Percentiles rank a stretch among this genome's conserved stretches.
Conservation (phyloP, 768 basidiomycete species). For the Termitomyces sp. region DNA sequence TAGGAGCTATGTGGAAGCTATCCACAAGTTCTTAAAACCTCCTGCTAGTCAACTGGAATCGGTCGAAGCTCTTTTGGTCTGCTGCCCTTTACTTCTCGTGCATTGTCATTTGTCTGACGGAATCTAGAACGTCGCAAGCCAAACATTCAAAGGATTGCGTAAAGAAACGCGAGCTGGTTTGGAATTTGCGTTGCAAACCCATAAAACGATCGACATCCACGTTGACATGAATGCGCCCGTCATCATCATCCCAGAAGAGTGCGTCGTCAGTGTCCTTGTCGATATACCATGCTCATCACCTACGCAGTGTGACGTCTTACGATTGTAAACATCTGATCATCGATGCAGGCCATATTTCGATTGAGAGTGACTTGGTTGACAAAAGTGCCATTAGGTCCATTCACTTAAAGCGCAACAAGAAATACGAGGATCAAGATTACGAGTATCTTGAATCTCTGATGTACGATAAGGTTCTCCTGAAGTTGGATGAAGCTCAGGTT, state of each 20-base stretch:
- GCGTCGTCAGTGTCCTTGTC: constrained; percentile 14
- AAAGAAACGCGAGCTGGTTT: constrained; percentile 93
- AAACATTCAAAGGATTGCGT: constrained; percentile 88
- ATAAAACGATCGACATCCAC: constrained; percentile 95
- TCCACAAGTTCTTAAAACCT: constrained; percentile 89
- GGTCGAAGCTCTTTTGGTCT: constrained; percentile 84
- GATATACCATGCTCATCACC: constrained; percentile 1
- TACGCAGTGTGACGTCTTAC: constrained; percentile 63
- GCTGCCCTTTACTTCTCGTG: constrained; percentile 17
- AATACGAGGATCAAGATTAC: constrained; percentile 88
- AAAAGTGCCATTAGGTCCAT: constrained; percentile 77
- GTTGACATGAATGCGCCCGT: constrained; percentile 96
- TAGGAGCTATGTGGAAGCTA: constrained; percentile 87
- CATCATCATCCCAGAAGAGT: constrained; percentile 97
- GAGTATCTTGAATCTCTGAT: constrained; percentile 82
- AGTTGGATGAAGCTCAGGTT: constrained; percentile 88
- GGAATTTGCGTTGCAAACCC: constrained; percentile 88
- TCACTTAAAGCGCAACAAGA: constrained; percentile 76
- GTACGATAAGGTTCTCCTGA: constrained; percentile 89
- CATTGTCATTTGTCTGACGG: background rate
- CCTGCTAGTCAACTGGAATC: constrained; percentile 94
- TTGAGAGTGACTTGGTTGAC: constrained; percentile 86
- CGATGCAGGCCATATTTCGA: constrained; percentile 95
- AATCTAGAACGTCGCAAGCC: constrained; percentile 78
- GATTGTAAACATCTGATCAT: constrained; percentile 84